These are phyloP conservation scores for Sporothrix inflata DNA, from an alignment of 2,329 filamentous ascomycete species.

Conservation along the genomic window DNA sequence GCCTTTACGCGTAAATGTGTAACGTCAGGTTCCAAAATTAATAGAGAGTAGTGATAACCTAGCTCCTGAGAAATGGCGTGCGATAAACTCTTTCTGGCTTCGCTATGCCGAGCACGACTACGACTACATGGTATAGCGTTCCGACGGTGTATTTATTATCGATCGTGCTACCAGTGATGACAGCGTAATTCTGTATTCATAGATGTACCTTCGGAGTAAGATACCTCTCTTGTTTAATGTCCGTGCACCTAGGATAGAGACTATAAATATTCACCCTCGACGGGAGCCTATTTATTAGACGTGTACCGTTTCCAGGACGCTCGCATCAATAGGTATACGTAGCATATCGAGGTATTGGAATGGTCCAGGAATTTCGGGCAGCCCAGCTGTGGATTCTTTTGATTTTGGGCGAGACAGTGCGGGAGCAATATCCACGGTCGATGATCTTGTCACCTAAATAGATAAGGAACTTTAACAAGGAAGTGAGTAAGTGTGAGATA, in stretches of 20 bases:
- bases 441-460: neutral
- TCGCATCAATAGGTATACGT: neutral
- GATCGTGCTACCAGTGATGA: neutral
- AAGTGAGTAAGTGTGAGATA: neutral
- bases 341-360: no score
- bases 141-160: neutral
- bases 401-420: neutral
- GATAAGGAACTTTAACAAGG: neutral
- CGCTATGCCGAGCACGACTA: neutral
- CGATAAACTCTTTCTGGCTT: neutral
- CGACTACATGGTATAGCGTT: neutral
- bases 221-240: neutral
- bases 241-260: neutral
- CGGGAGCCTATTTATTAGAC: neutral
- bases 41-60: neutral
- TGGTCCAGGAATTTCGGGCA: no score
- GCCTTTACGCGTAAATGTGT: neutral
- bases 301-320: neutral
- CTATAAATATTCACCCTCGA: neutral
- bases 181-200: neutral
- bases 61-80: neutral
- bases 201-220: neutral
- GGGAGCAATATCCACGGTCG: neutral
- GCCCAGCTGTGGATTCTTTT: neutral
- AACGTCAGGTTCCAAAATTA: neutral